Percentiles rank a stretch among this genome's conserved stretches.
phyloP scores from a whole-genome alignment of 306 rosid species.

The Castanea mollissima region DNA sequence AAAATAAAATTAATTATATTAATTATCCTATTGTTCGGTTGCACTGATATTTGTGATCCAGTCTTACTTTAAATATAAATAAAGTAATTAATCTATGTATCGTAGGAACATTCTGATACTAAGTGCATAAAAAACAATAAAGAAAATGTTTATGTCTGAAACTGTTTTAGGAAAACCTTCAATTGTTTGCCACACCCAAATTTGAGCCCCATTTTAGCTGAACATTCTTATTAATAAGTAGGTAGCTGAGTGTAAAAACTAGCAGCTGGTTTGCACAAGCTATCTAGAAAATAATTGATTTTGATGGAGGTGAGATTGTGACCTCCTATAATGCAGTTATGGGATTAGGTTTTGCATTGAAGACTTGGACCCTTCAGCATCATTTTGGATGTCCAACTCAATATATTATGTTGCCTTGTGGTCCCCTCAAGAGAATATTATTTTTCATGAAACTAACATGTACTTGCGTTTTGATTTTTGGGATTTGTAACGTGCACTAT shows the following conservation, averaged over 20 bases:
- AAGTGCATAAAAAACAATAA: no score
- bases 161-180: no score
- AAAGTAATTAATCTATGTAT: no score
- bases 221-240: no score
- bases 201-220: no score
- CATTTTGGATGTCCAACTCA: conserved; percentile 36
- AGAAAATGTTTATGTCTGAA: no score
- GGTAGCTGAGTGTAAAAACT: conserved; percentile 20
- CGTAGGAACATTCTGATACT: no score
- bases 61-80: no score
- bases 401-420: conserved; percentile 46
- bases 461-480: neutral
- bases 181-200: no score
- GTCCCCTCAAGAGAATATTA: conserved; percentile 55
- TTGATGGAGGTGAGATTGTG: conserved; percentile 39
- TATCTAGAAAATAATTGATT: conserved; percentile 18
- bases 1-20: no score
- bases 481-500: neutral
- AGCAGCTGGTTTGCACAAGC: conserved; percentile 25
- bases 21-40: no score
- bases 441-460: conserved; percentile 25
- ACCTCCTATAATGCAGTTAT: conserved; percentile 54
- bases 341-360: conserved; percentile 61
- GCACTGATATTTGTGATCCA: no score
- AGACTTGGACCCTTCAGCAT: conserved; percentile 37